A percentile compares a stretch with the other conserved stretches of the same genome.
phyloP scores from a whole-genome alignment of 2,329 filamentous ascomycete species.

The Penicillium brevicompactum region DNA sequence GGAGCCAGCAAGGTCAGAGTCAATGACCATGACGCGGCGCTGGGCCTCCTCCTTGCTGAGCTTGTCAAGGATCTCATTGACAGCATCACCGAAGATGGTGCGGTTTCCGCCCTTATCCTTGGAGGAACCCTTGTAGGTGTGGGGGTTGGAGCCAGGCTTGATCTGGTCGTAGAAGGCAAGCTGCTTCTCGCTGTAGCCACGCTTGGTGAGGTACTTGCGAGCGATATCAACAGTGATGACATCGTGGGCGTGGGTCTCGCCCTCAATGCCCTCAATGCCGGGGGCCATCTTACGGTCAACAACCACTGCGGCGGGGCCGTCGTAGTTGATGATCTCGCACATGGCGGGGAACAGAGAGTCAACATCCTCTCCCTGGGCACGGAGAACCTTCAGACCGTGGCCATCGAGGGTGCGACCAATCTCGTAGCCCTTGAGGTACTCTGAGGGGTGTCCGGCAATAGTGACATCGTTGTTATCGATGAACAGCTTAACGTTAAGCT shows the following conservation, averaged over 20 bases:
- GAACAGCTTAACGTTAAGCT: constrained; percentile 43
- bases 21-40: constrained; percentile 42
- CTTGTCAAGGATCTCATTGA: constrained; percentile 38
- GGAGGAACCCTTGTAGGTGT: constrained; percentile 36
- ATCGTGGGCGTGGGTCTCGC: constrained; percentile 39
- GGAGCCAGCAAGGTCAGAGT: constrained; percentile 45
- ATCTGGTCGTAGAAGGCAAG: constrained; percentile 40
- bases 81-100: constrained; percentile 43
- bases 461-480: constrained; percentile 47
- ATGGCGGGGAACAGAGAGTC: constrained; percentile 39
- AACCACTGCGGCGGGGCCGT: constrained; percentile 37
- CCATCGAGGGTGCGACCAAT: constrained; percentile 36
- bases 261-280: constrained; percentile 41
- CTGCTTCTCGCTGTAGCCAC: constrained; percentile 37
- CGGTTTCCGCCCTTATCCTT: constrained; percentile 43
- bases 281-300: constrained; percentile 40
- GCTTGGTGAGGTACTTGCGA: constrained; percentile 39
- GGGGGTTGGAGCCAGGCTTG: constrained; percentile 33
- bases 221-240: constrained; percentile 42
- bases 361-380: constrained; percentile 39
- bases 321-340: constrained; percentile 33
- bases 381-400: constrained; percentile 41
- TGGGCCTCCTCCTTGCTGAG: constrained; percentile 41
- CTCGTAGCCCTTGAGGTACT: constrained; percentile 42
- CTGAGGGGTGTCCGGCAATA: constrained; percentile 43